phyloP scores from a whole-genome alignment of 345 rosid species.

The Brassica incana region DNA sequence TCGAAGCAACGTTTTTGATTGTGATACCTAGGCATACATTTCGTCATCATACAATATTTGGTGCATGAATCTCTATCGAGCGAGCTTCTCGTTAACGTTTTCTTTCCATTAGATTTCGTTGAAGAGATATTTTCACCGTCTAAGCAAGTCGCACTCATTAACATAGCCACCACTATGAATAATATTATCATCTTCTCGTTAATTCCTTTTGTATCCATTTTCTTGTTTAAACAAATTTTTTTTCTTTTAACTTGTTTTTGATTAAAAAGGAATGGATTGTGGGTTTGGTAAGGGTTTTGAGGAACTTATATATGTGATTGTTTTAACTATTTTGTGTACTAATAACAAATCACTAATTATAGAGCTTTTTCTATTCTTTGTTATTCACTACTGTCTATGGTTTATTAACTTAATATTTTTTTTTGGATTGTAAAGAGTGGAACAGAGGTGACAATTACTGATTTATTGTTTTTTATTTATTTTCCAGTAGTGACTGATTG shows the following conservation, averaged over 20 bases:
- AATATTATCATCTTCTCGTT: not conserved
- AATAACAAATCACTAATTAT: not conserved
- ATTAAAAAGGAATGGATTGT: not conserved
- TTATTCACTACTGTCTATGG: not conserved
- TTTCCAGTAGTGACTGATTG: not conserved
- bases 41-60: not conserved
- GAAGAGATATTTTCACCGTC: not conserved
- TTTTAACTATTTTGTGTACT: not conserved
- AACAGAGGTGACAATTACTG: not conserved
- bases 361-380: not conserved
- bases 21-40: slow-evolving; percentile 1
- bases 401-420: not conserved
- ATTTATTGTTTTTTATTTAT: not conserved
- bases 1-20: not conserved
- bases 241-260: not conserved
- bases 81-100: not conserved
- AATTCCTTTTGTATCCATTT: slow-evolving; percentile 8
- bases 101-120: not conserved
- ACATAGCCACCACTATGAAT: slow-evolving; percentile 13
- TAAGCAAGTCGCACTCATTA: not conserved
- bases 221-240: slow-evolving; percentile 1
- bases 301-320: not conserved
- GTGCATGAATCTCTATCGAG: not conserved
- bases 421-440: not conserved
- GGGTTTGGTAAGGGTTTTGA: not conserved